Evolutionary conservation across 139 green algal species (phyloP), one percentile per base, ranked within the genome.

Genomic region (Chlamydomonas asymmetrica): DNA sequence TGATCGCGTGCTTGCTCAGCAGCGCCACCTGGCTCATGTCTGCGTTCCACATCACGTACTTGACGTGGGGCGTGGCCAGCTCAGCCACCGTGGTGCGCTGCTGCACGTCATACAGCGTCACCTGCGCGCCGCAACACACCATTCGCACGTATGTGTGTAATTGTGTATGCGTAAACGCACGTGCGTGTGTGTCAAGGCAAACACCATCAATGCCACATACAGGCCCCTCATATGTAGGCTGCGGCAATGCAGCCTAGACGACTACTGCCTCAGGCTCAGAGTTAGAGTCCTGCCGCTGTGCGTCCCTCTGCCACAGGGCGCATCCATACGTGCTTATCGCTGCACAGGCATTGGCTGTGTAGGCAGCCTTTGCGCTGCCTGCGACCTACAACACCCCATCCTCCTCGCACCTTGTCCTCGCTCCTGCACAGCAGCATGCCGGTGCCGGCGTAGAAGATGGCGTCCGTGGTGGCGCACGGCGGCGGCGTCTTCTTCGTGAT

Each of bases 21-120:
- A 99, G 88, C 29, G 96, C 96, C 67, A 99, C 96, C 61, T 87
- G 80, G 67, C 62, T 89, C 93, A 98, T 98, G 82, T 98, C 96
- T 10, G 54, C 69, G 80, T 92, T 96, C 97, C 97, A 99, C 43
- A 99, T 92, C 37, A 97, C 94, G 71, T 99, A 99, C 91, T 98
- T 99, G 78, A 98, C 80, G 72, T 88, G 88, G n/a, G 97, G 92
- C 3, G 92, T 94, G 75, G 83, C 76, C 40, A 99, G 82, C 87
- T 99, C 96, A 1, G 86, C 94, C 38, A 97, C 66, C 32, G 83
- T 78, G 20, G 77, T 88, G 68, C 95, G 89, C 88, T 99, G 94
- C 92, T 99, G 96, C 43, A 99, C 91, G 76, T 99, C 96, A 84
- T 98, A 97, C 77, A 99, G 87, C 25, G 93, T 93, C 56, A 98